Percentiles rank a stretch among this genome's conserved stretches.
These are phyloP conservation scores for Fusarium sp. DNA, from an alignment of 2,329 filamentous ascomycete species.

Conservation along the genomic window DNA sequence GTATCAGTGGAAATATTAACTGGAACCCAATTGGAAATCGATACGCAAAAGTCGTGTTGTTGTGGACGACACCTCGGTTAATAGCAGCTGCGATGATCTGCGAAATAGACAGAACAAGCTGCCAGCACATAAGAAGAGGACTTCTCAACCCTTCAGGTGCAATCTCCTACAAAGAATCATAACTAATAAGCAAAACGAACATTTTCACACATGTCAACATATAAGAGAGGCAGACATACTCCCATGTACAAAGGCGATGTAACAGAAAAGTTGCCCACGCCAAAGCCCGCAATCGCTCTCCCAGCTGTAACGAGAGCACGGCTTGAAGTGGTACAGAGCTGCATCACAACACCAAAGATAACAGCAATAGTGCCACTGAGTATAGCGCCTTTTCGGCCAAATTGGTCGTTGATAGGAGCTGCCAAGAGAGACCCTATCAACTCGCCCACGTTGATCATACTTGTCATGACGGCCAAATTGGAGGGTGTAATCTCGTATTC, in stretches of 20 bases:
- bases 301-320: slow-evolving; percentile 42
- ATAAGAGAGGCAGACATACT: slow-evolving; percentile 34
- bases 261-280: slow-evolving; percentile 54
- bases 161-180: slow-evolving; percentile 38
- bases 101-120: slow-evolving; percentile 53
- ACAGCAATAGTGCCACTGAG: slow-evolving; percentile 45
- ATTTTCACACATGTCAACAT: not conserved
- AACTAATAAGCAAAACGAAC: not conserved
- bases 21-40: slow-evolving; percentile 51
- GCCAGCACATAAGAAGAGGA: slow-evolving; percentile 55
- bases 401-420: slow-evolving; percentile 53
- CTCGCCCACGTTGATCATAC: slow-evolving; percentile 56
- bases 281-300: slow-evolving; percentile 38
- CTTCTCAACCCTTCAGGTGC: slow-evolving; percentile 50
- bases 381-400: slow-evolving; percentile 51
- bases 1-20: slow-evolving; percentile 43
- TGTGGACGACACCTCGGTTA: slow-evolving; percentile 47
- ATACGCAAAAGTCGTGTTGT: slow-evolving; percentile 49
- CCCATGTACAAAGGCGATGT: slow-evolving; percentile 55
- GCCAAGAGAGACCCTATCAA: slow-evolving; percentile 52
- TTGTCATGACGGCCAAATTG: slow-evolving; percentile 49
- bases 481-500: slow-evolving; percentile 44
- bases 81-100: slow-evolving; percentile 53
- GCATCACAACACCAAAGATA: slow-evolving; percentile 44
- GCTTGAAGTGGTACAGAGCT: slow-evolving; percentile 44